These are phyloP conservation scores for Globisporangium ultimum DNA, from an alignment of 352 stramenopile species.

Conservation along the genomic window DNA sequence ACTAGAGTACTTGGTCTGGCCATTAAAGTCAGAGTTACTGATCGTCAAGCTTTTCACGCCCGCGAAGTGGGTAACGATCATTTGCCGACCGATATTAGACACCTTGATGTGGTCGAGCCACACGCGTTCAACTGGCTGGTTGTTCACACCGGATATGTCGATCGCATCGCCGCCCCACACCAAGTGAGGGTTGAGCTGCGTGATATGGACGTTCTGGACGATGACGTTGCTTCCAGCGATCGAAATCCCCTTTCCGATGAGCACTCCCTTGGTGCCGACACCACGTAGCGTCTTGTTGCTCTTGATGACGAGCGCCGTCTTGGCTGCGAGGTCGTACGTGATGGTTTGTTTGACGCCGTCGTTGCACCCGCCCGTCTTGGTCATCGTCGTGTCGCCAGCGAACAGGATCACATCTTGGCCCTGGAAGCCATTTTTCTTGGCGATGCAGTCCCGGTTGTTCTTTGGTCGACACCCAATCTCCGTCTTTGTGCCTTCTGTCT, in stretches of 20 bases:
- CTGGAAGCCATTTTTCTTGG: too few species aligned
- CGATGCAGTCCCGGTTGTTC: too few species aligned
- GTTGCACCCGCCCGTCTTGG: conserved; percentile 32
- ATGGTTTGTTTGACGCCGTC: conserved; percentile 20
- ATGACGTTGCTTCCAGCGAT: conserved; percentile 44
- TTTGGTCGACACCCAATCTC: too few species aligned
- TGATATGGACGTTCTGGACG: conserved; percentile 57
- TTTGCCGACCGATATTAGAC: conserved; percentile 28
- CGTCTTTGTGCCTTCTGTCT: too few species aligned
- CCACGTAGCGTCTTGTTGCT: conserved; percentile 48
- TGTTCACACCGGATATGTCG: too few species aligned
- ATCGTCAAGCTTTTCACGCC: conserved; percentile 35
- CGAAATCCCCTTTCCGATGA: conserved; percentile 37
- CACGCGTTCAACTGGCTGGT: conserved; percentile 20
- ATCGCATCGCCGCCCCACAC: too few species aligned
- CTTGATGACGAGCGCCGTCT: conserved; percentile 21
- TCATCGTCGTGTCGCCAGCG: conserved; percentile 16
- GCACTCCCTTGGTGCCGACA: conserved; percentile 27
- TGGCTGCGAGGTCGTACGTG: conserved; percentile 37
- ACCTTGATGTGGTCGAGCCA: conserved; percentile 56
- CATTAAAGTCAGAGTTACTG: conserved; percentile 56
- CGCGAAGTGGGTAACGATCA: conserved; percentile 19
- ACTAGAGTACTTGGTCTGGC: conserved; percentile 32
- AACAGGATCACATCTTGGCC: conserved; percentile 1
- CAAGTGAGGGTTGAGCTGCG: conserved; percentile 32